These are phyloP conservation scores for Triangularia verruculosa DNA, from an alignment of 2,329 filamentous ascomycete species.

Conservation along the genomic window DNA sequence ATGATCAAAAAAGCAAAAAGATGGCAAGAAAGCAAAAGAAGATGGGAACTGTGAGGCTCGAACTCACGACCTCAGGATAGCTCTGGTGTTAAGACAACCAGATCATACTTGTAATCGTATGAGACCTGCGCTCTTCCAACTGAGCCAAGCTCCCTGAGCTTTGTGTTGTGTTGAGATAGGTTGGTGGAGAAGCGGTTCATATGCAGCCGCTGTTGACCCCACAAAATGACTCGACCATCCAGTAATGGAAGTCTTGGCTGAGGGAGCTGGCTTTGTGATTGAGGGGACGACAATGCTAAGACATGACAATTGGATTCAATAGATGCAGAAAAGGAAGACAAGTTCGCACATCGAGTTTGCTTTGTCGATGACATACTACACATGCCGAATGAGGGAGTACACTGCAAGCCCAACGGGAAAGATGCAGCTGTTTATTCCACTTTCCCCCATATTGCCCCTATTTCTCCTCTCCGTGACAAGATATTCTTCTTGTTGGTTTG, in stretches of 20 bases:
- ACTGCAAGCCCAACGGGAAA: background rate
- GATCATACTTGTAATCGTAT: constrained; percentile 25
- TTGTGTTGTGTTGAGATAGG: background rate
- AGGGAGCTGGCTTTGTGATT: background rate
- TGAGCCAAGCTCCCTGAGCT: constrained; percentile 26
- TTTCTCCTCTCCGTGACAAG: background rate
- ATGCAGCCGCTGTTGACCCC: background rate
- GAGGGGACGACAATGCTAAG: background rate
- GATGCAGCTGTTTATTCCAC: background rate
- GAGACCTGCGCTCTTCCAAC: constrained; percentile 30
- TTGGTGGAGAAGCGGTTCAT: background rate
- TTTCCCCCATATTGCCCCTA: background rate
- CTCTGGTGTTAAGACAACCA: constrained; percentile 21
- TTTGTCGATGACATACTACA: background rate
- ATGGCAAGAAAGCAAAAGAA: constrained; percentile 23
- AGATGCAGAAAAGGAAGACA: background rate
- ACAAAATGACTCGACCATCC: background rate
- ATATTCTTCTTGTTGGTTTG: too few relatives aligned
- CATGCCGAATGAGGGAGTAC: background rate
- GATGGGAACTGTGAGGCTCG: constrained; percentile 27
- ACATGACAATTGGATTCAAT: background rate
- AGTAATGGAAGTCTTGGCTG: background rate
- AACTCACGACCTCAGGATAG: constrained; percentile 29
- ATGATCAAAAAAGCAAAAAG: constrained; percentile 33
- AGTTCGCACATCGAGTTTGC: background rate